Percentiles rank a stretch among this genome's conserved stretches.
phyloP scores from a whole-genome alignment of 1,139 yeast species.

The Entelexis paramagnoliae region DNA sequence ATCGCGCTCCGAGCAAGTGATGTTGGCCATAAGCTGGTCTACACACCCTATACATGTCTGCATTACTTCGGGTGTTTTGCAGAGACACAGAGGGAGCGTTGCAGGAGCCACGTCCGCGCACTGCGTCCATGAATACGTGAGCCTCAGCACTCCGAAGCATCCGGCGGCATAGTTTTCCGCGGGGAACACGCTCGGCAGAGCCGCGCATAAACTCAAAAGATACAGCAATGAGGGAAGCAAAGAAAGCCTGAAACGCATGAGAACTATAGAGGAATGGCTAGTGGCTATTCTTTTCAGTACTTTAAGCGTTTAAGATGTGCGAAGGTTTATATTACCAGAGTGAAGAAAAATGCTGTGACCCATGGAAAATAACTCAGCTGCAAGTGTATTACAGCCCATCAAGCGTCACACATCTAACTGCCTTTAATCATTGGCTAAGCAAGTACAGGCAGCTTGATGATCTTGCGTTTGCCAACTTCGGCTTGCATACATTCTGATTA shows the following conservation, averaged over 20 bases:
- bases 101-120: not conserved
- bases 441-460: no score
- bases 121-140: not conserved
- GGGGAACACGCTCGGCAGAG: not conserved
- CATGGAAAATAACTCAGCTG: no score
- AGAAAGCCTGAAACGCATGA: not conserved
- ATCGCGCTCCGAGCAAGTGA: not conserved
- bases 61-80: not conserved
- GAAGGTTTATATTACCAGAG: no score
- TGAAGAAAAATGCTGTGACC: no score
- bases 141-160: not conserved
- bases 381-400: no score
- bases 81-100: not conserved
- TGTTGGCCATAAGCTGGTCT: slow-evolving; percentile 7
- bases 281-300: no score
- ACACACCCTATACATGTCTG: slow-evolving; percentile 12
- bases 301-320: no score
- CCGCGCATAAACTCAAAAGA: not conserved
- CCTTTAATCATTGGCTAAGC: no score
- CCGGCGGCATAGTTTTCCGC: not conserved
- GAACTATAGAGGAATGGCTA: no score
- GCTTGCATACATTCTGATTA: no score
- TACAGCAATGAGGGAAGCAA: not conserved
- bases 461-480: no score
- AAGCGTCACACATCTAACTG: no score